Evolutionary conservation across 805 yeast species (phyloP).

Genomic region (Ogataea pini): DNA sequence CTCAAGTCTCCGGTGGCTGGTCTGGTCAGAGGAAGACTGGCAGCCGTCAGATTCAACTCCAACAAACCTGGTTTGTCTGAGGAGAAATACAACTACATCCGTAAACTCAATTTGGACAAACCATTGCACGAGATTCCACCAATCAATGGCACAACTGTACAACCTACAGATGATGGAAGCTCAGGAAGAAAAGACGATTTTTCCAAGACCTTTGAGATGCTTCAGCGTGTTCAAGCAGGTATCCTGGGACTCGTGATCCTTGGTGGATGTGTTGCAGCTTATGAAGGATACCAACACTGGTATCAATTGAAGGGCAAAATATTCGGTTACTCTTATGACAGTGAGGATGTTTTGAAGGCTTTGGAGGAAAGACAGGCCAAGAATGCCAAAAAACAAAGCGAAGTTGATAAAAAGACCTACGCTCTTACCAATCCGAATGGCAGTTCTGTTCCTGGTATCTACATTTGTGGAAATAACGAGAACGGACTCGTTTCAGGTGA

Average conservation of each 20-base stretch:
- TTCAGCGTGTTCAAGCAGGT: conserved; percentile 46
- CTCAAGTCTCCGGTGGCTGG: neutral
- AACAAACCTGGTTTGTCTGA: neutral
- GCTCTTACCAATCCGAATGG: conserved; percentile 38
- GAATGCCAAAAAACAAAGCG: conserved; percentile 22
- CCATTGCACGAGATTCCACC: conserved; percentile 3
- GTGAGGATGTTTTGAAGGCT: conserved; percentile 40
- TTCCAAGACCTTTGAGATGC: conserved; percentile 38
- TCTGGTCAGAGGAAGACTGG: neutral
- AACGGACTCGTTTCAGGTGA: conserved; percentile 35
- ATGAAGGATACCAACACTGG: conserved; percentile 43
- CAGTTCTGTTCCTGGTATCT: conserved; percentile 55
- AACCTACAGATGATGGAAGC: neutral
- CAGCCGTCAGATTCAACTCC: neutral
- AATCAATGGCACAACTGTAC: neutral
- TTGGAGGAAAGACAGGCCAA: conserved; percentile 34
- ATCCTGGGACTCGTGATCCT: conserved; percentile 44
- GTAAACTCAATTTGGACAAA: conserved; percentile 4
- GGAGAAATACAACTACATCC: conserved; percentile 6
- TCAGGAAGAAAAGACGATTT: conserved; percentile 11
- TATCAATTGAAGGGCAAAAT: conserved; percentile 39
- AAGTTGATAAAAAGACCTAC: conserved; percentile 21
- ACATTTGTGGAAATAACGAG: conserved; percentile 61
- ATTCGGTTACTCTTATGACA: conserved; percentile 34
- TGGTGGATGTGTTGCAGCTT: conserved; percentile 41